A percentile compares a stretch with the other conserved stretches of the same genome.
These are phyloP conservation scores for Alternaria conjuncta DNA, from an alignment of 2,329 filamentous ascomycete genomes.

Conservation along the genomic window DNA sequence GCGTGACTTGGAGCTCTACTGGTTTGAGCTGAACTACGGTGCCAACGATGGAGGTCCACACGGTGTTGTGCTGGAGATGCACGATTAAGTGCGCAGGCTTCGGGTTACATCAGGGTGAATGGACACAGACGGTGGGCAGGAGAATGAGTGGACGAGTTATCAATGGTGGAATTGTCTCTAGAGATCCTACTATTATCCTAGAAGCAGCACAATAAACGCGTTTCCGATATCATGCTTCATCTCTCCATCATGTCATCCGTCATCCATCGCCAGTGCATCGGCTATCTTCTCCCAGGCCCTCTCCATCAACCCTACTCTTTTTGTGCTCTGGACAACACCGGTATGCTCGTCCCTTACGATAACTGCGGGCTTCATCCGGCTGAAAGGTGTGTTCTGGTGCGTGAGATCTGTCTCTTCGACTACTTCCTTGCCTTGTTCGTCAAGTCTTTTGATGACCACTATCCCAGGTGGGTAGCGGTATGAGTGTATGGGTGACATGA, in stretches of 20 bases:
- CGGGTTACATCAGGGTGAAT: no score
- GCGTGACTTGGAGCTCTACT: constrained; percentile 27
- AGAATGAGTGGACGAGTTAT: not conserved
- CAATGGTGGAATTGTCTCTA: not conserved
- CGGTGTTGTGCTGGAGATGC: constrained; percentile 42
- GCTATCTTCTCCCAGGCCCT: not conserved
- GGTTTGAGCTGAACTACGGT: constrained; percentile 41
- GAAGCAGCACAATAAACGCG: not conserved
- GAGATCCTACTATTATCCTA: not conserved
- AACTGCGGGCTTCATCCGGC: no score
- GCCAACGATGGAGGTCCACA: constrained; percentile 26
- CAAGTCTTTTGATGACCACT: constrained; percentile 1
- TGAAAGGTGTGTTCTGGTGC: not conserved
- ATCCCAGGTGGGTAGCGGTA: not conserved
- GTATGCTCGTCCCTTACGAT: not conserved
- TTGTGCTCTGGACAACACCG: not conserved
- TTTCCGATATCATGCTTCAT: not conserved
- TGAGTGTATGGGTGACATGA: no score
- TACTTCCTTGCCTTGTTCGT: not conserved
- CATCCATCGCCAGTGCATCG: not conserved
- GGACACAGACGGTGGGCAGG: not conserved
- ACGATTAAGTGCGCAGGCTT: not conserved
- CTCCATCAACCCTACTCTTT: not conserved
- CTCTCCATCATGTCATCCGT: not conserved
- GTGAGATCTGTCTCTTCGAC: not conserved